Evolutionary conservation across 495 filamentous ascomycete species (phyloP), one percentile per base, ranked within the genome.

Genomic region (Patellaria atrata): DNA sequence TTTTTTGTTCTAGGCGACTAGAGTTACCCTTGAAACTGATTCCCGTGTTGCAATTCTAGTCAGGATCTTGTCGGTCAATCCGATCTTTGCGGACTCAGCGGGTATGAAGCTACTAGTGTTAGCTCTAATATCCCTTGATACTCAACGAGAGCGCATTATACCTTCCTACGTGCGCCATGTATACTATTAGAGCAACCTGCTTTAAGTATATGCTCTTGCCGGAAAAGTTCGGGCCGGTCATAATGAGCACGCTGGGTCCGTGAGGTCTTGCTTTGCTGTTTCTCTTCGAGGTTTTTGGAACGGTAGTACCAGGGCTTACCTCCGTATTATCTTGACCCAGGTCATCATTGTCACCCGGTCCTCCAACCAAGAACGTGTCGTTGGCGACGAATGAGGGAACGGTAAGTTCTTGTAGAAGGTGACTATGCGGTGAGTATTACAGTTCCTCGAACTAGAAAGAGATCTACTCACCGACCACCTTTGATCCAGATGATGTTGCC

Each of bases 151-250:
- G 7, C 25, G 3, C 10, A 17, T 28, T 49, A 25, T 46, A 68
- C 65, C 66, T 82, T 34, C 91, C 91, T 34, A 93, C 73, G 44
- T 97, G 89, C 7, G 91, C 86, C 50, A 97, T 64, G 49, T 86
- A 94, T 14, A 91, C 78, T 42, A 94, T 91, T 27, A 94, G 54
- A n/a, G 89, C 91, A 34, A 85, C 73, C 51, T 94, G 89, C 54
- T 91, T 96, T 58, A 97, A 75, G 56, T 94, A 94, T 19, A 96
- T 71, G 49, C 83, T 93, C 52, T 96, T 96, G 5, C 89, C 91
- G 0, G 89, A 94, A 58, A 83, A 92, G 46, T 97, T 96, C 22
- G 89, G 86, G 1, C 89, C 89, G 0, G 89, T 96, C 47, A 96
- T 51, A 5, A 96, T 56, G 2, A 94, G 50, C 67, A 86, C 82